These are phyloP conservation scores for Rhizopus arrhizus DNA, from an alignment of 371 early-diverging fungal species.

Conservation along the genomic window DNA sequence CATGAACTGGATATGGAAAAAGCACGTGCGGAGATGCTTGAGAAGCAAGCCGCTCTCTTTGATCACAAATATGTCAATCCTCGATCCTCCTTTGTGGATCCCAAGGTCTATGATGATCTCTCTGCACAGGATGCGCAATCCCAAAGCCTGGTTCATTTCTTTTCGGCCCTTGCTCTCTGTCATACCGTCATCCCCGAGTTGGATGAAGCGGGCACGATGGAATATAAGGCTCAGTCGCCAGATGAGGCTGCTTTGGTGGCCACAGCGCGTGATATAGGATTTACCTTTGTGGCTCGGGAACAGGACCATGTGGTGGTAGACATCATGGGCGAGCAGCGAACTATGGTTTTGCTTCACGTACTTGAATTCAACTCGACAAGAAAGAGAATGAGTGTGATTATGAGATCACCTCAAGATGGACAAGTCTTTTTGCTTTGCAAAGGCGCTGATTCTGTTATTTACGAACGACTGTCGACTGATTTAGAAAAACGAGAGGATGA, in stretches of 20 bases:
- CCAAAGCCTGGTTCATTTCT: slow-evolving; percentile 61
- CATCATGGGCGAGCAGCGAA: slow-evolving; percentile 71
- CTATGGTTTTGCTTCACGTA: slow-evolving; percentile 71
- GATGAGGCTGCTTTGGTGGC: slow-evolving; percentile 94
- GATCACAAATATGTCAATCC: slow-evolving; percentile 47
- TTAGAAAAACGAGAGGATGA: slow-evolving; percentile 35
- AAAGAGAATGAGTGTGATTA: slow-evolving; percentile 86
- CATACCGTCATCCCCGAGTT: slow-evolving; percentile 76
- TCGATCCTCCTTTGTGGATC: slow-evolving; percentile 51
- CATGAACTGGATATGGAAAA: slow-evolving; percentile 34
- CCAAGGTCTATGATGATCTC: slow-evolving; percentile 46
- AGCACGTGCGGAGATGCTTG: slow-evolving; percentile 42
- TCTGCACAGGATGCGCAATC: slow-evolving; percentile 42
- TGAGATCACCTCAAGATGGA: slow-evolving; percentile 69
- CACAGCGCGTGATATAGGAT: slow-evolving; percentile 88
- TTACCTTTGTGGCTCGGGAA: slow-evolving; percentile 77
- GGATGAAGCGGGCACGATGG: slow-evolving; percentile 52
- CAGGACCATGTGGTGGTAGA: slow-evolving; percentile 69
- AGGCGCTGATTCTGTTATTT: slow-evolving; percentile 95
- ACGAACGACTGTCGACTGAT: slow-evolving; percentile 65
- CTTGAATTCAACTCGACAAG: slow-evolving; percentile 87
- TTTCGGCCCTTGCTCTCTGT: slow-evolving; percentile 79
- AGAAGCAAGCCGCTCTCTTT: slow-evolving; percentile 44
- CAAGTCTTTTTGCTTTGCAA: slow-evolving; percentile 85
- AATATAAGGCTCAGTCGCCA: slow-evolving; percentile 92